Evolutionary conservation across 1,284 basidiomycete species (phyloP), one percentile per base, ranked within the genome.

Genomic region (Microstroma glucosiphilum): DNA sequence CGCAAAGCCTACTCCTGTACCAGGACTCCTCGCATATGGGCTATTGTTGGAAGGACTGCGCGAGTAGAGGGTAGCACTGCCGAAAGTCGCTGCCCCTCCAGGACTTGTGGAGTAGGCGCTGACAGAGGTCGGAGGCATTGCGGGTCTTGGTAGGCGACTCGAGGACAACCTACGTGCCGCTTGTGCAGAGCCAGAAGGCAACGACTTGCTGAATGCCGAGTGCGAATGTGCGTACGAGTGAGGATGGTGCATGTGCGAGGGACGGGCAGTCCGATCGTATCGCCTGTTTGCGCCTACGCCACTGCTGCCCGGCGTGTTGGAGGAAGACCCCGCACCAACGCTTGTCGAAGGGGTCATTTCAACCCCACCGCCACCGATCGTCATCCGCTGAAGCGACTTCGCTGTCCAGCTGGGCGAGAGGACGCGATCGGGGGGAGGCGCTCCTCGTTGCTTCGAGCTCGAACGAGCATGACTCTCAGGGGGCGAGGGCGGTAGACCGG

Each of bases 401-500:
- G 73, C 72, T 40, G 67, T 71, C 73, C 57, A 66, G 59, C 62
- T 65, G 19, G 68, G 75, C 59, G 64, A 73, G 53, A 75, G 62
- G 49, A 68, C 59, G 12, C 66, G 62, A n/a, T 49, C 58, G 17
- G 42, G 23, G 6, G 30, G 43, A 13, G 37, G 25, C 21, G 30
- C 25, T 26, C 49, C 40, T 11, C 46, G 37, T 48, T 30, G 25
- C 9, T 19, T 25, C 13, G 54, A 40, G 42, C 19, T 26, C 6
- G 17, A 40, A 12, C 40, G 23, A 26, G 37, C 41, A 26, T 15
- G 42, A n/a, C 37, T 23, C 37, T 13, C 26, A 19, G 60, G 53
- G 7, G 60, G 56, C 12, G 60, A 43, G 19, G 51, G 59, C 8
- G 51, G 57, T 25, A 56, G 60, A 12, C 46, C 54, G 59, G 56